These are phyloP conservation scores for Echites panduratus DNA, from an alignment of 257 asterid species.

Conservation along the genomic window DNA sequence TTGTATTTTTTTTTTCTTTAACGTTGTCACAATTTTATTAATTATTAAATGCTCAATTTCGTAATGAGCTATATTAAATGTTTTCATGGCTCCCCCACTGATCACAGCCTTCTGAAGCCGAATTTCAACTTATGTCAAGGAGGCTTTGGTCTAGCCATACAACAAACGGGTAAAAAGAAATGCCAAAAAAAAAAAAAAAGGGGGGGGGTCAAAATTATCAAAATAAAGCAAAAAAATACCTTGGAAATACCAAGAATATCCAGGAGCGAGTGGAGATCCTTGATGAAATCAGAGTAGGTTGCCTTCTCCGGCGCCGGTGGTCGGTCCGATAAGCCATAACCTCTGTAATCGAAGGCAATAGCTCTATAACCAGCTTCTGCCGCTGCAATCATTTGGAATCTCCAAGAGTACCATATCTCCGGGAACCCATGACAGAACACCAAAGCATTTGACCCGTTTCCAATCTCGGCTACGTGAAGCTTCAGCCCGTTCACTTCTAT, in stretches of 20 bases:
- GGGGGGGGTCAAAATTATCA: no score
- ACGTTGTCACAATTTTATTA: no score
- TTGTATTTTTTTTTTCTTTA: no score
- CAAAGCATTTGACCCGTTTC: constrained; percentile 16
- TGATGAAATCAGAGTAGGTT: constrained; percentile 32
- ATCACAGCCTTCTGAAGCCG: not conserved
- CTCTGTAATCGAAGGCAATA: constrained; percentile 34
- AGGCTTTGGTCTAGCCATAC: not conserved
- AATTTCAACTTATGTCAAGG: not conserved
- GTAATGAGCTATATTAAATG: no score
- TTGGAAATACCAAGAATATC: constrained; percentile 36
- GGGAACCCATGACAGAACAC: constrained; percentile 32
- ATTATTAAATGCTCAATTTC: no score
- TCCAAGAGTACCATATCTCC: constrained; percentile 37
- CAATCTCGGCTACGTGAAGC: constrained; percentile 27
- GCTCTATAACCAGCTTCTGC: constrained; percentile 28
- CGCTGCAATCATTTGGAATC: constrained; percentile 28
- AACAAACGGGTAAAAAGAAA: not conserved
- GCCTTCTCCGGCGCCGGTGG: constrained; percentile 41
- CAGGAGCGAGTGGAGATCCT: constrained; percentile 43
- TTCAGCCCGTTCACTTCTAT: constrained; percentile 28
- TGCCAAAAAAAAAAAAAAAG: no score
- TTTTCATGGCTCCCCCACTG: no score
- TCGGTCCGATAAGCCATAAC: constrained; percentile 55
- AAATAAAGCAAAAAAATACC: constrained; percentile 17